phyloP scores from a whole-genome alignment of 2,329 filamentous ascomycete species.

The Phaeosphaeriaceae sp. region DNA sequence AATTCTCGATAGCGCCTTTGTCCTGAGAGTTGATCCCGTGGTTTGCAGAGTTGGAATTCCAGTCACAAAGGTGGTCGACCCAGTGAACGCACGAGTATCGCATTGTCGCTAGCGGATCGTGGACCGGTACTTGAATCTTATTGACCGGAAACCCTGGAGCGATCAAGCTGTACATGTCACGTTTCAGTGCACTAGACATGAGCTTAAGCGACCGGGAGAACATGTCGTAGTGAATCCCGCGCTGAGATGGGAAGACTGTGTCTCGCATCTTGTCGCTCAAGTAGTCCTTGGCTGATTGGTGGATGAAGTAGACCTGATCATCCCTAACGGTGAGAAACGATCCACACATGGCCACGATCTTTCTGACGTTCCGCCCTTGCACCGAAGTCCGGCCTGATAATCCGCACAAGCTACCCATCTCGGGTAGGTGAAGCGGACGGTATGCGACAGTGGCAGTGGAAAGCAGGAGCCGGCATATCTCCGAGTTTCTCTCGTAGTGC shows the following conservation, averaged over 20 bases:
- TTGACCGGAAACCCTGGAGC: slow-evolving; percentile 20
- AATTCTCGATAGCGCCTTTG: too few species aligned
- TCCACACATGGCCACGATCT: too few species aligned
- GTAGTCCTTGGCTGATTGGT: slow-evolving; percentile 54
- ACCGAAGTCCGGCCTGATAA: too few species aligned
- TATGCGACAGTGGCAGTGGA: slow-evolving; percentile 34
- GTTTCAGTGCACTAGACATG: too few species aligned
- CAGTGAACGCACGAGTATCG: slow-evolving; percentile 42
- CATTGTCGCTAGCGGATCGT: slow-evolving; percentile 32
- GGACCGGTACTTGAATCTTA: slow-evolving; percentile 23
- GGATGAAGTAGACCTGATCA: slow-evolving; percentile 12
- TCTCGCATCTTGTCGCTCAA: slow-evolving; percentile 36
- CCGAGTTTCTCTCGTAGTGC: slow-evolving; percentile 1
- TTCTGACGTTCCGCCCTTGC: too few species aligned
- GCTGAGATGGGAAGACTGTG: background rate
- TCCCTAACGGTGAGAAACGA: slow-evolving; percentile 42
- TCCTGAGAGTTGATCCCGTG: too few species aligned
- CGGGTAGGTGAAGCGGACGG: slow-evolving; percentile 7
- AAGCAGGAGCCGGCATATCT: slow-evolving; percentile 40
- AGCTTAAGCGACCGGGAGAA: background rate
- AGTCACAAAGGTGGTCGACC: slow-evolving; percentile 40
- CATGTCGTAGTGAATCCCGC: background rate
- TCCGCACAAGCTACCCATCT: too few species aligned
- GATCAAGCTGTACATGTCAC: slow-evolving; percentile 18
- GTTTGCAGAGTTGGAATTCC: too few species aligned